Percentiles rank a stretch among this genome's conserved stretches.
Evolutionary conservation across 2,329 filamentous ascomycete species (phyloP).

Genomic region (Trichoderma brevicompactum): DNA sequence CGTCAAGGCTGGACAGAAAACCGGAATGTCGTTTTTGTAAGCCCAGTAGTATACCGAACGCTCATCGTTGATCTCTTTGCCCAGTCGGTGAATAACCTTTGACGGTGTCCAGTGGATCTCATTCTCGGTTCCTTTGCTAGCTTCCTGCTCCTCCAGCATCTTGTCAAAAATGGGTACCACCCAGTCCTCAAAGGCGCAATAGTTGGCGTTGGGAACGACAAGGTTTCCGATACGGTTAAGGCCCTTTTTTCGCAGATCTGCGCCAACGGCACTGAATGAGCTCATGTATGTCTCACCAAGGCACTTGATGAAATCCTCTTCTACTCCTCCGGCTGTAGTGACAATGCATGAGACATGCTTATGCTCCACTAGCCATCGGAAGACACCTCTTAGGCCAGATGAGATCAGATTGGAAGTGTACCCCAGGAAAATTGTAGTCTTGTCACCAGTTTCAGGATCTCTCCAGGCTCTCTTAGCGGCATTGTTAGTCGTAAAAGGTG

Average conservation of each 20-base stretch:
- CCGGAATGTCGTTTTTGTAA: constrained; percentile 92
- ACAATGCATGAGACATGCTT: constrained; percentile 91
- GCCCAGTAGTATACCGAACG: constrained; percentile 96
- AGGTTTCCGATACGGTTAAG: constrained; percentile 97
- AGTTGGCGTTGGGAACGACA: constrained; percentile 91
- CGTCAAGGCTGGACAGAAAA: constrained; percentile 95
- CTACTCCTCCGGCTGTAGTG: constrained; percentile 91
- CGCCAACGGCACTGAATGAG: constrained; percentile 77
- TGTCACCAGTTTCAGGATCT: constrained; percentile 76
- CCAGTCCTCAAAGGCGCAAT: constrained; percentile 98
- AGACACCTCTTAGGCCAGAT: constrained; percentile 86
- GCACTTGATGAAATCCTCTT: constrained; percentile 99
- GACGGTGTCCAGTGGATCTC: constrained; percentile 90
- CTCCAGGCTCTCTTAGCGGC: constrained; percentile 68
- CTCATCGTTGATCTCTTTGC: constrained; percentile 92
- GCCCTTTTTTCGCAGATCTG: constrained; percentile 78
- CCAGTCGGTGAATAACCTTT: constrained; percentile 86
- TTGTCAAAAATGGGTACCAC: constrained; percentile 90
- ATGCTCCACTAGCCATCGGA: constrained; percentile 92
- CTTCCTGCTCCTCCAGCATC: constrained; percentile 93
- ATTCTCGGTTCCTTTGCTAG: constrained; percentile 68
- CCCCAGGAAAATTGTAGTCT: constrained; percentile 93
- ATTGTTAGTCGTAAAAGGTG: not conserved
- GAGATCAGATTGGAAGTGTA: constrained; percentile 99
- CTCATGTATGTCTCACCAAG: constrained; percentile 92